Evolutionary conservation across 139 green algal genomes (phyloP), one percentile per base, ranked within the genome.

Genomic region (Raphidocelis subcapitata): DNA sequence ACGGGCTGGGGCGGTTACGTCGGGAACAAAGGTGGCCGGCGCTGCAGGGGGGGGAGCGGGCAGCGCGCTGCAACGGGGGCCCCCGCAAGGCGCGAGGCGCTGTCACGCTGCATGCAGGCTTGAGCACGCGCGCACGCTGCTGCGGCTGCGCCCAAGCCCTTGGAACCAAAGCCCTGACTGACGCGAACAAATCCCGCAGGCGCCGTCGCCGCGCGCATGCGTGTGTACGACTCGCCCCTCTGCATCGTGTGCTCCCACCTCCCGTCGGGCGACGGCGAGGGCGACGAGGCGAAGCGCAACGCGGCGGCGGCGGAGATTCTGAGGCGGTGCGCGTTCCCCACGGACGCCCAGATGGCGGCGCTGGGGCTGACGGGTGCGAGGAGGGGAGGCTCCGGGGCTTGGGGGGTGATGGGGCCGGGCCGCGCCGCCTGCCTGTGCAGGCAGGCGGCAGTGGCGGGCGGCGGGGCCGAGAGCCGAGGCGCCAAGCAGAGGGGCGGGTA

Each of bases 21-120:
- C 5, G 92, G 91, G 21, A 97, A 97, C 84, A 97, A 94, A 76
- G 89, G 87, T 80, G 63, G 29, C 68, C 26, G 16, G 24, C 10
- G 55, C 5, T 70, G 15, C 29, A 8, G 60, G 60, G 60, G 41
- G 41, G 12, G 41, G 8, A 12, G 41, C 8, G 8, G 41, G 8
- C 8, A 32, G 23, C 32, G 20, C n/a, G 26, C 31, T 28, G 29
- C 55, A 32, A 14, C 15, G 23, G 59, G 10, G n/a, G n/a, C n/a
- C n/a, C n/a, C n/a, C n/a, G n/a, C n/a, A n/a, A n/a, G n/a, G n/a
- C n/a, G n/a, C n/a, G n/a, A n/a, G n/a, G n/a, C n/a, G n/a, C n/a
- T n/a, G n/a, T n/a, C n/a, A n/a, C n/a, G n/a, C n/a, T n/a, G n/a
- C n/a, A n/a, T n/a, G n/a, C n/a, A n/a, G n/a, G n/a, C n/a, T n/a